Base-by-base conservation (phyloP, 2,329 filamentous ascomycete species). In the Alternaria sp. region DNA sequence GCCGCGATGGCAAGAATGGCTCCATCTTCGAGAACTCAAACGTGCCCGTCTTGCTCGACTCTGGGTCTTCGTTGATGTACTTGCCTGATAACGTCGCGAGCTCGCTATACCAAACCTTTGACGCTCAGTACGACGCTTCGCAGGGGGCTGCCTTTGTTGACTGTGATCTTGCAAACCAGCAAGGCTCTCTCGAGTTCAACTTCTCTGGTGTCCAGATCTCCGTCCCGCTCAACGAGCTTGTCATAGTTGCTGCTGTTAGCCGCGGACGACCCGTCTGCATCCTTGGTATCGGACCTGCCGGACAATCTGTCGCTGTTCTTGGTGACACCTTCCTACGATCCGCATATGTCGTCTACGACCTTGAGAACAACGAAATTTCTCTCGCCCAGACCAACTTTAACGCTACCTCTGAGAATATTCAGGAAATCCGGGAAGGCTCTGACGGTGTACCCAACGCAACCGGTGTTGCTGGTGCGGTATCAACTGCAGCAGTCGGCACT, bases 11-110 rank as follows among this genome's bases (percentile, higher is more conserved):
- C 36, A 73, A 81, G 20, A 76, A 75, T 11, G 77, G 78, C 30
- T 81, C 80, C 11, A 71, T 86, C 55, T 81, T 80, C 57, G 71
- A 71, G 54, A 75, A 82, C 57, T 69, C 81, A 53, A 74, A 75
- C 26, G 74, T 80, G n/a, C 79, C 86, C 4, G 89, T 88, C 3
- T 83, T 93, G 5, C 84, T 94, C 36, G 91, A 94, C 77, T 91
- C 89, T 1, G 91, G 91, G 38, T 91, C 88, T n/a, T 91, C 88
- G 3, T 81, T 92, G 61, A 89, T 85, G 65, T 91, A 91, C 71
- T 80, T 93, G 0, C 91, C 91, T 1, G 82, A 86, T 59, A 82
- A 87, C 52, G 76, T 93, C 44, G 85, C 85, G 4, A 64, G 74
- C 6, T 66, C 66, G 6, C 78, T 84, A 52, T 84, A 80, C 76